A percentile compares a stretch with the other conserved stretches of the same genome.
phyloP scores from a whole-genome alignment of 2,329 filamentous ascomycete genomes.

The Tolypocladium pustulatum region DNA sequence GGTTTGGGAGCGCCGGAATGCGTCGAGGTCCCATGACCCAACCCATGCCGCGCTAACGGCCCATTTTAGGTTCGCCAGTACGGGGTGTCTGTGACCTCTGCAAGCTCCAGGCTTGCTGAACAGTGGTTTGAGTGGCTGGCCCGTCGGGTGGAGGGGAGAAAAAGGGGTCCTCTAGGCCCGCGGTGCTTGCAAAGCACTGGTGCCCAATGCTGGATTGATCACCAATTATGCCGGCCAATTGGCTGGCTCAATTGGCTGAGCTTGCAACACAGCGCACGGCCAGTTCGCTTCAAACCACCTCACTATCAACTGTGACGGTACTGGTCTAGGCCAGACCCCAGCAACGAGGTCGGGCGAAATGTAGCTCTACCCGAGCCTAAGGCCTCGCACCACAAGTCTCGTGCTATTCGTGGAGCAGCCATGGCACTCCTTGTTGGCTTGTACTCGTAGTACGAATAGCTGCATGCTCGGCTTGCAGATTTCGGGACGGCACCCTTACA shows the following conservation, averaged over 20 bases:
- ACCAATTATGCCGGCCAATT: not conserved
- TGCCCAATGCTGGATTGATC: slow-evolving; percentile 4
- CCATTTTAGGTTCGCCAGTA: slow-evolving; percentile 8
- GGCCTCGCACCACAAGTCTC: not conserved
- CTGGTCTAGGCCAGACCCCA: not conserved
- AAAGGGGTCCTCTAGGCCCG: not conserved
- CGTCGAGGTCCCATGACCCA: slow-evolving; percentile 19
- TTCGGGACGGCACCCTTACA: not conserved
- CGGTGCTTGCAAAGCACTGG: slow-evolving; percentile 1
- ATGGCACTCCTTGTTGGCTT: not conserved
- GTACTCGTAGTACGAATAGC: not conserved
- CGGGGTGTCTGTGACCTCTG: slow-evolving; percentile 1
- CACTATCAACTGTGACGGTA: not conserved
- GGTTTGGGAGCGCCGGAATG: slow-evolving; percentile 9
- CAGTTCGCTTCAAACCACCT: not conserved
- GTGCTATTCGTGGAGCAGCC: not conserved
- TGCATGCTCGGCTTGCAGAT: not conserved
- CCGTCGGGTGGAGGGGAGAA: not conserved
- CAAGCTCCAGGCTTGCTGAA: not conserved
- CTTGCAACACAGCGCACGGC: slow-evolving; percentile 3
- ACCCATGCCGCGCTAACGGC: slow-evolving; percentile 16
- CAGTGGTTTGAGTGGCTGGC: not conserved
- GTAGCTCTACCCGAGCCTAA: not conserved
- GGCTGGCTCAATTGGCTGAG: slow-evolving; percentile 3
- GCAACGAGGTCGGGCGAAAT: not conserved